Evolutionary conservation across 345 rosid genomes (phyloP).

Genomic region (thale cress (Arabidopsis thaliana)): DNA sequence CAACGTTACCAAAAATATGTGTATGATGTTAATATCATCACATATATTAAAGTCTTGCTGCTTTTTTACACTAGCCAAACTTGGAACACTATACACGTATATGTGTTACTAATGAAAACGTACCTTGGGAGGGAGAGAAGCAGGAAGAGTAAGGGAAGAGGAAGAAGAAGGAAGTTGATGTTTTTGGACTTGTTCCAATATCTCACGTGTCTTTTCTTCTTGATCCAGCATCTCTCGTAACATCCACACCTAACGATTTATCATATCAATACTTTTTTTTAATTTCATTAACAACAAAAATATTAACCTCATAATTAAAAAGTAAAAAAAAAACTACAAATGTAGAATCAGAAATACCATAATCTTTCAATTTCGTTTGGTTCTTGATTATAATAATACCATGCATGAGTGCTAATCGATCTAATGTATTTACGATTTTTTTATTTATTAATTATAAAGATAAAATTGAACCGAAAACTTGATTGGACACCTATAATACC

Average conservation of each 20-base stretch:
- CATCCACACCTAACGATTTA: conserved; percentile 56
- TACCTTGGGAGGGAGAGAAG: conserved; percentile 86
- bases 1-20: conserved; percentile 40
- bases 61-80: conserved; percentile 37
- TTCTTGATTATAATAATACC: background rate
- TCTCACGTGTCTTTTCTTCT: conserved; percentile 78
- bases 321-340: background rate
- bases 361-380: background rate
- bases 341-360: conserved; percentile 4
- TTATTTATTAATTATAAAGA: background rate
- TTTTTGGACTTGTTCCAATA: conserved; percentile 61
- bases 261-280: background rate
- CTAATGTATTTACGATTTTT: too few relatives aligned
- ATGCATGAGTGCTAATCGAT: background rate
- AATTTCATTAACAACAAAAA: background rate
- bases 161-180: conserved; percentile 52
- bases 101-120: background rate
- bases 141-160: conserved; percentile 60
- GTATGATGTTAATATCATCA: conserved; percentile 32
- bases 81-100: conserved; percentile 16
- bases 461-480: background rate
- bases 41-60: conserved; percentile 24
- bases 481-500: conserved; percentile 10
- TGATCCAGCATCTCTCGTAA: conserved; percentile 80
- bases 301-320: background rate